Conservation (phyloP, 75 land plant genomes). For the Azolla pinnata region DNA sequence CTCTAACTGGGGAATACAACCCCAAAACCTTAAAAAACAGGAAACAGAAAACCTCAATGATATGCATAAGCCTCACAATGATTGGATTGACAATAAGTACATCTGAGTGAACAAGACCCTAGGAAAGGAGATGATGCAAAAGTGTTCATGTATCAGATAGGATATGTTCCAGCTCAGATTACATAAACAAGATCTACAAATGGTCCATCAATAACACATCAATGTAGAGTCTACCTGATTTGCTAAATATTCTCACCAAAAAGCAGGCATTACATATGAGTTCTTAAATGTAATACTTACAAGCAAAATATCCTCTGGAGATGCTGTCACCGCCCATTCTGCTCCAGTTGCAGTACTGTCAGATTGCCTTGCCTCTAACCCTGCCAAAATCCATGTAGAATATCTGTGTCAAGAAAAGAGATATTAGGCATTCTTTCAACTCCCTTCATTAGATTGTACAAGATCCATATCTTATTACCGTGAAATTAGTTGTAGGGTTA, state of each 20-base stretch:
- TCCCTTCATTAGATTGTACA: too few relatives aligned
- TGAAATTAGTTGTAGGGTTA: conserved; percentile 72
- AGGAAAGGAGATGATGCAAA: too few relatives aligned
- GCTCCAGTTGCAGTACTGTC: conserved; percentile 36
- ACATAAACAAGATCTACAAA: too few relatives aligned
- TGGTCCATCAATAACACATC: too few relatives aligned
- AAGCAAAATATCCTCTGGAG: conserved; percentile 73
- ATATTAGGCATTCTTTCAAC: not conserved
- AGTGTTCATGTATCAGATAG: too few relatives aligned
- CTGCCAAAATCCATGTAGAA: conserved; percentile 73
- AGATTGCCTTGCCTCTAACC: conserved; percentile 57
- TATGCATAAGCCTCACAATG: too few relatives aligned
- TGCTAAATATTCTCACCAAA: conserved; percentile 39
- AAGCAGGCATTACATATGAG: conserved; percentile 72
- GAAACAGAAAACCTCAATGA: too few relatives aligned
- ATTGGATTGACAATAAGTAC: too few relatives aligned
- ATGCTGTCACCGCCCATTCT: conserved; percentile 72
- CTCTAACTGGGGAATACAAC: too few relatives aligned
- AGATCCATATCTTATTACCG: conserved; percentile 43
- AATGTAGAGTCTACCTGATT: conserved; percentile 40
- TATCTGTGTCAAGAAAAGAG: conserved; percentile 38
- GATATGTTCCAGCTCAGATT: too few relatives aligned
- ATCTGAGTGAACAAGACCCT: too few relatives aligned
- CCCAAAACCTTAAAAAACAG: too few relatives aligned
- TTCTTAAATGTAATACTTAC: conserved; percentile 52